Evolutionary conservation across 108 stramenopile species (phyloP), one percentile per base, ranked within the genome.

Genomic region (Skeletonema potamos): DNA sequence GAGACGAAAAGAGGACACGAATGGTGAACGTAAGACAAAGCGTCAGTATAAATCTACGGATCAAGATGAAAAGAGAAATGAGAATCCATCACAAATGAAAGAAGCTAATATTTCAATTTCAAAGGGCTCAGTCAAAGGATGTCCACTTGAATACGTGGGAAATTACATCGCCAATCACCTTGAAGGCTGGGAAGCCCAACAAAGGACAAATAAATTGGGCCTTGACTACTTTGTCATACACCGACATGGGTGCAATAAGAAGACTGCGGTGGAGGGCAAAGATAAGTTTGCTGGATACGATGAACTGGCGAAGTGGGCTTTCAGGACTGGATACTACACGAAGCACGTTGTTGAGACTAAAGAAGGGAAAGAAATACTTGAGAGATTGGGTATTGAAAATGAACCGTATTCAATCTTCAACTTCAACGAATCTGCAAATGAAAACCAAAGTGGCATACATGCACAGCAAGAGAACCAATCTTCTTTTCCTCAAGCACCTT

Each of bases 281-380:
- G 33, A 61, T 27, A 61, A 61, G 33, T 61, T 61, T 61, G 34
- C 59, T 11, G 59, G 59, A 0, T 61, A 61, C 4, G 34, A 18
- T 61, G 12, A 18, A 22, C 36, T 61, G 36, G 59, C 59, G 2
- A 4, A 22, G 8, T 61, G 59, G 59, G 59, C 59, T 11, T 61
- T 36, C 17, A 17, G 10, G 11, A 61, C 32, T 32, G 29, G 30
- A 32, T 30, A 29, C 59, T 61, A 29, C 13, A 29, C 32, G 4
- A 3, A 27, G 12, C 20, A 61, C 13, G 59, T 61, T 22, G 59
- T 61, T 13, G 29, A 27, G 32, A 61, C 59, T 22, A 32, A 27
- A 29, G 29, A 29, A 12, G 59, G 59, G 22, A 61, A 7, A 24
- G 28, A 22, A 22, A 61, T 61, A 61, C 36, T 61, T 20, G 59